Percentiles rank a stretch among this genome's conserved stretches.
Conservation (phyloP, 2,329 filamentous ascomycete genomes). For the Pestalotiopsis sp. region DNA sequence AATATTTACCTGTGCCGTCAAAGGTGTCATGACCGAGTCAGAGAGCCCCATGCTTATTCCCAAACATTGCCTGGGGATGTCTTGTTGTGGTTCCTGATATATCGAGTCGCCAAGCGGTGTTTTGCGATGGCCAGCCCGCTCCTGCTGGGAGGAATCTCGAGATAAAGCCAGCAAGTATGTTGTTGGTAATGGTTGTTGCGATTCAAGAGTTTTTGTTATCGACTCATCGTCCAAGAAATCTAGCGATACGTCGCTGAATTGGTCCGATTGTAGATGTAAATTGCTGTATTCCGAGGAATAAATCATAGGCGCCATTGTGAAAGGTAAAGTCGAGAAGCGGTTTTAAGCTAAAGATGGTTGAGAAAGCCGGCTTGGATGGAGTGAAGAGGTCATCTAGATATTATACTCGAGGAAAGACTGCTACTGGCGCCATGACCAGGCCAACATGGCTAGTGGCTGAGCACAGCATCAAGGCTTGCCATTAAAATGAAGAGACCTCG, state of each 20-base stretch:
- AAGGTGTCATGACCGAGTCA: neutral
- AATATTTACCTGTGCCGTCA: neutral
- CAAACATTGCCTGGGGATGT: neutral
- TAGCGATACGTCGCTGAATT: neutral
- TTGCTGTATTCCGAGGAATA: neutral
- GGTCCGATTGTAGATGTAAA: neutral
- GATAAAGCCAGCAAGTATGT: neutral
- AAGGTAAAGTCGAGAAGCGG: neutral
- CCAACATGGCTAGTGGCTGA: neutral
- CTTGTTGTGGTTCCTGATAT: neutral
- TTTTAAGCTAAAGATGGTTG: neutral
- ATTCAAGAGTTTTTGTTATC: neutral
- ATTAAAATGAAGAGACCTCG: neutral
- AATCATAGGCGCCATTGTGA: neutral
- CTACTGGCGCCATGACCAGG: neutral
- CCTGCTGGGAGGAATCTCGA: neutral
- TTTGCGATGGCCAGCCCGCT: neutral
- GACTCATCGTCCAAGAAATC: neutral
- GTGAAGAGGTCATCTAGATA: neutral
- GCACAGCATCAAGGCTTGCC: neutral
- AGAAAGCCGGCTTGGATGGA: neutral
- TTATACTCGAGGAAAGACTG: neutral
- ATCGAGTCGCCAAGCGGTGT: neutral
- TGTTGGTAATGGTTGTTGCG: neutral
- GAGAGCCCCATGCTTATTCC: neutral